Evolutionary conservation across 345 rosid genomes (phyloP).

Genomic region (Pelargonium nanum): DNA sequence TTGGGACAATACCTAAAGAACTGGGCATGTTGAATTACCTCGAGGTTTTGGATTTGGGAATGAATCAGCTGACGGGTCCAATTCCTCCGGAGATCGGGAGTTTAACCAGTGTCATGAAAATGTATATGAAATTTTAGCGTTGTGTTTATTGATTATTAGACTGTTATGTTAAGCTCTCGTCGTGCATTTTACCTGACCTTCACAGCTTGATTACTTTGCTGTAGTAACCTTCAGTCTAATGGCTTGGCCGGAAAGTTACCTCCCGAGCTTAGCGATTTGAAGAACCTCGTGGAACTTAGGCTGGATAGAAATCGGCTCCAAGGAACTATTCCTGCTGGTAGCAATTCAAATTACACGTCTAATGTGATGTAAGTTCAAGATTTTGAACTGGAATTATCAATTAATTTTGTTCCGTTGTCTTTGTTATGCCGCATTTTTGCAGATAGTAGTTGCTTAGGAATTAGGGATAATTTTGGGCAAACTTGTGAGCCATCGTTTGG

Average conservation of each 20-base stretch:
- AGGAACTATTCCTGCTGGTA: conserved; percentile 60
- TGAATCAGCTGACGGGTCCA: conserved; percentile 65
- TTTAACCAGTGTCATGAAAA: conserved; percentile 35
- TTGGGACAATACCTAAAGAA: conserved; percentile 83
- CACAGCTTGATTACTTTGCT: conserved; percentile 9
- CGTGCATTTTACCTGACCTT: conserved; percentile 5
- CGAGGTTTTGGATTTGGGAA: conserved; percentile 79
- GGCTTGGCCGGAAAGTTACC: conserved; percentile 81
- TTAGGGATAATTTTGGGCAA: too few relatives aligned
- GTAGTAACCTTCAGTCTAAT: conserved; percentile 89
- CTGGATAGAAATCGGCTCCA: conserved; percentile 84
- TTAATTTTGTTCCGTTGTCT: neutral
- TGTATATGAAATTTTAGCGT: conserved; percentile 31
- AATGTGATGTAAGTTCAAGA: conserved; percentile 37
- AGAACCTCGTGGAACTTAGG: conserved; percentile 60
- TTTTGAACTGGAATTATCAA: neutral
- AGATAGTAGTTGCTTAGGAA: too few relatives aligned
- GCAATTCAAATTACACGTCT: conserved; percentile 21
- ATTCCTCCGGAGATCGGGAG: conserved; percentile 79
- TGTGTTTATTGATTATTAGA: conserved; percentile 5
- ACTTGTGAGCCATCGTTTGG: too few relatives aligned
- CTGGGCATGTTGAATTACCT: conserved; percentile 67
- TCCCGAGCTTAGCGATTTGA: conserved; percentile 65
- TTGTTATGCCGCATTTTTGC: too few relatives aligned
- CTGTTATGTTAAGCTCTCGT: conserved; percentile 2